Base-by-base conservation (phyloP, 225 moss, liverwort and hornwort genomes). In the Sphagnum tenellum region DNA sequence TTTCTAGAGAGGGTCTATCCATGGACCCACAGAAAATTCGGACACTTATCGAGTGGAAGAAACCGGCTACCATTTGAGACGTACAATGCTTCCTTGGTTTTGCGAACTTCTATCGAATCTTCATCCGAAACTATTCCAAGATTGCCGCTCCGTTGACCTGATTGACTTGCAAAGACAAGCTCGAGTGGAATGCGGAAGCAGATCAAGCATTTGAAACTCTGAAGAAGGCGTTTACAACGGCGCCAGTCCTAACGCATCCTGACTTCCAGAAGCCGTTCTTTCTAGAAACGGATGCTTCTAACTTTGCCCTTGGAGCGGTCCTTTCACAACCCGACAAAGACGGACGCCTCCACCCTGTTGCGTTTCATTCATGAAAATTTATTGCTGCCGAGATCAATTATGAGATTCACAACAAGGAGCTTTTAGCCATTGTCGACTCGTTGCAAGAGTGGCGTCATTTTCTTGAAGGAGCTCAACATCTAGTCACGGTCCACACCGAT, bases 1-100 rank as follows among this genome's bases (percentile, higher is more conserved):
- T 63, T 0, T 67, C 67, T 8, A 5, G 12, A 9, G 49, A 47
- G 4, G 67, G 73, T 5, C 2, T 73, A 2, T n/a, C 5, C 6
- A 57, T 73, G 62, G 73, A 73, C 48, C 67, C 67, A 2, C 29
- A 48, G 47, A 73, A 73, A 49, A 50, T 68, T 55, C 3, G 55
- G 3, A n/a, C 52, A 1, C 48, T 68, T n/a, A 0, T n/a, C 0
- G 9, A 63, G 2, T 73, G 68, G 73, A 7, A 12, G 46, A 55
- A 7, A 1, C 73, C 62, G 2, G 49, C 3, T 4, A 54, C 44
- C 3, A 14, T 67, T 3, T 52, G 45, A 2, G 68, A 73, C 1
- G 8, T 73, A 0, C 61, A 56, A 63, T 56, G 29, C 3, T 68
- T 68, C 29, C 46, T 73, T 3, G 73, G 68, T 0, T 68, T 73